Base-by-base conservation (phyloP, 306 rosid species). In the Cicer bijugum region DNA sequence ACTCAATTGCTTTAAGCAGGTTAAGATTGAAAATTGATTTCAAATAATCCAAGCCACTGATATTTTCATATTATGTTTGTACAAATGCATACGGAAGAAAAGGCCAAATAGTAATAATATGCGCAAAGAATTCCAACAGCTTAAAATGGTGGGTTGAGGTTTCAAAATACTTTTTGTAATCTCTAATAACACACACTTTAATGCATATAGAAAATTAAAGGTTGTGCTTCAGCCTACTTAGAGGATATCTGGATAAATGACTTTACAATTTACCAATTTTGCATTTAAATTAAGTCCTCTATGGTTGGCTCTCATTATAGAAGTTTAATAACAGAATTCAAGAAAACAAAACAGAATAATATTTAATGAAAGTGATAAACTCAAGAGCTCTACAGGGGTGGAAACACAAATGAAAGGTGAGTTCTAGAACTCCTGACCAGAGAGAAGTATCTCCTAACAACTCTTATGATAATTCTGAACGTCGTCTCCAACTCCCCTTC, bases 1-100 rank as follows among this genome's bases (percentile, higher is more conserved):
- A 15, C 15, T 16, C 39, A 65, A 15, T 44, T 53, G 74, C 35
- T 44, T 53, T 72, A 53, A 45, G 50, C 70, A 15, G 15, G 52
- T 67, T 23, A 52, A 56, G 67, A 42, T 40, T 68, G 74, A 46
- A 23, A 66, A 46, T 23, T 50, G 58, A 42, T 62, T 70, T 44
- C 69, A 42, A 62, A 70, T 39, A 52, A 78, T 44, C 73, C 73
- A 63, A 53, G 76, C 61, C 38, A 63, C 57, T 33, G 35, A 71
- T 40, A 51, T 50, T 48, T 60, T 42, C 37, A 37, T 4, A 16
- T 8, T 53, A 6, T 20, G 66, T 70, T 45, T 17, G 55, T 12
- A 67, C 61, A 67, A 12, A 10, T 10, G 39, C 10, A 50, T 43
- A 4, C 5, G 17, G 53, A 77, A 69, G 50, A 19, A 12, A 37